phyloP scores from a whole-genome alignment of 495 filamentous ascomycete species.

The Massariosphaeria phaeospora region DNA sequence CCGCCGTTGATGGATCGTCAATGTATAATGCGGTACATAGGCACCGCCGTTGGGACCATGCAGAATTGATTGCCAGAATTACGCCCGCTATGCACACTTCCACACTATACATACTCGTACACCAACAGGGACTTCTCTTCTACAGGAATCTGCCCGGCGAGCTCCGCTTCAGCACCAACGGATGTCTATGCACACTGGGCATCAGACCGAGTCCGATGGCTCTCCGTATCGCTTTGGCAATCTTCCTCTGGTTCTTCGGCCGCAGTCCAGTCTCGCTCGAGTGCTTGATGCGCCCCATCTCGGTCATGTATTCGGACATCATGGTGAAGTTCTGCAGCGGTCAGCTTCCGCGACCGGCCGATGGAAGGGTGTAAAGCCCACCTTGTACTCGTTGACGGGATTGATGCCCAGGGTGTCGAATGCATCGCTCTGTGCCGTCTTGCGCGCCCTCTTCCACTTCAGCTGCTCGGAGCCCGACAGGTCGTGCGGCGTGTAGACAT shows the following conservation, averaged over 20 bases:
- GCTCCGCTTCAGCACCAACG: constrained; percentile 61
- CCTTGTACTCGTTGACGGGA: constrained; percentile 79
- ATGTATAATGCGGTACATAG: no score
- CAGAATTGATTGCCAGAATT: no score
- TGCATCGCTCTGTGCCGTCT: constrained; percentile 61
- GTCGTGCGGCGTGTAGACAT: constrained; percentile 89
- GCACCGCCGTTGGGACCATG: no score
- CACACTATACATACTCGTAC: no score
- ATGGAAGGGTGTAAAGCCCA: constrained; percentile 40
- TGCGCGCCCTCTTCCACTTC: constrained; percentile 47
- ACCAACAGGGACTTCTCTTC: no score
- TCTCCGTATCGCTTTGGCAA: constrained; percentile 86
- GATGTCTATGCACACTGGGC: constrained; percentile 87
- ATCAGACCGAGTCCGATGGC: constrained; percentile 85
- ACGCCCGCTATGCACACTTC: no score
- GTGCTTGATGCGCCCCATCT: constrained; percentile 79
- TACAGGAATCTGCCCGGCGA: background rate
- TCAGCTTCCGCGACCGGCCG: background rate
- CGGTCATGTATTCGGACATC: constrained; percentile 81
- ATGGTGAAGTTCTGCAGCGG: constrained; percentile 76
- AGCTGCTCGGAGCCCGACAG: constrained; percentile 64
- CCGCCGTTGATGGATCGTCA: no score
- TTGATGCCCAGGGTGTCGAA: constrained; percentile 78
- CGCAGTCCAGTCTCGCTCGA: constrained; percentile 68
- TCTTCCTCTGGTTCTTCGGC: constrained; percentile 82